These are phyloP conservation scores for Scleroderma citrinum DNA, from an alignment of 768 basidiomycete species.

Conservation along the genomic window DNA sequence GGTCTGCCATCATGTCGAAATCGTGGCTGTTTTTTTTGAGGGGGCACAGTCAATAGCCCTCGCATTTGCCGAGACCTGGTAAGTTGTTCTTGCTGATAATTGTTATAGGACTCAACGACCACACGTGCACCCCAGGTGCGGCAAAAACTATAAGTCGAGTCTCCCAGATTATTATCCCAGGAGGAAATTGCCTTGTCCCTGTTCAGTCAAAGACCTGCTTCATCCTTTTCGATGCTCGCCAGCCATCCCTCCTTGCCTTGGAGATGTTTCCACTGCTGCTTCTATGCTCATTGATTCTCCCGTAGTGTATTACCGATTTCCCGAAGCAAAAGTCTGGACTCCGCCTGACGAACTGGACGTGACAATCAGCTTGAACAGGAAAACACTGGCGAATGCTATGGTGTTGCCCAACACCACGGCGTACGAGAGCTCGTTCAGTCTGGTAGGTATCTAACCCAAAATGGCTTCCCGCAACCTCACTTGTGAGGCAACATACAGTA, in stretches of 20 bases:
- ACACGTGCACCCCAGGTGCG: slow-evolving; percentile 40
- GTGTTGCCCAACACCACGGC: slow-evolving; percentile 51
- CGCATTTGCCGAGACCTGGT: slow-evolving; percentile 26
- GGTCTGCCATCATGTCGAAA: slow-evolving; percentile 1
- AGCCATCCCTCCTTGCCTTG: slow-evolving; percentile 55
- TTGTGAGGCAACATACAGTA: slow-evolving; percentile 24
- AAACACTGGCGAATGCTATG: slow-evolving; percentile 33
- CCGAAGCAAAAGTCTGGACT: slow-evolving; percentile 34
- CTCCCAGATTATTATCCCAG: slow-evolving; percentile 40
- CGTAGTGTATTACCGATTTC: slow-evolving; percentile 42
- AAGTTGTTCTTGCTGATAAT: background rate
- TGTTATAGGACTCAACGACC: background rate
- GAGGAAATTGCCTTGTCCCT: slow-evolving; percentile 43
- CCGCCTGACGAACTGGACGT: slow-evolving; percentile 29
- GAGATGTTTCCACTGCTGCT: slow-evolving; percentile 39
- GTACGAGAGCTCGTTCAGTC: slow-evolving; percentile 43
- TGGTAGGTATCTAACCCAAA: slow-evolving; percentile 40
- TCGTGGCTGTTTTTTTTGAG: slow-evolving; percentile 3
- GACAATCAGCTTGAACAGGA: slow-evolving; percentile 42
- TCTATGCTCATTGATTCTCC: slow-evolving; percentile 50
- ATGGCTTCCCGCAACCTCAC: slow-evolving; percentile 24
- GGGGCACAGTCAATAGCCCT: slow-evolving; percentile 8
- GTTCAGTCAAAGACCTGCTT: slow-evolving; percentile 33
- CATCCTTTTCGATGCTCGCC: slow-evolving; percentile 55
- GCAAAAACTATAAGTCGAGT: slow-evolving; percentile 47